Conservation (phyloP, 208 protist species). For the Acanthamoeba royreba region DNA sequence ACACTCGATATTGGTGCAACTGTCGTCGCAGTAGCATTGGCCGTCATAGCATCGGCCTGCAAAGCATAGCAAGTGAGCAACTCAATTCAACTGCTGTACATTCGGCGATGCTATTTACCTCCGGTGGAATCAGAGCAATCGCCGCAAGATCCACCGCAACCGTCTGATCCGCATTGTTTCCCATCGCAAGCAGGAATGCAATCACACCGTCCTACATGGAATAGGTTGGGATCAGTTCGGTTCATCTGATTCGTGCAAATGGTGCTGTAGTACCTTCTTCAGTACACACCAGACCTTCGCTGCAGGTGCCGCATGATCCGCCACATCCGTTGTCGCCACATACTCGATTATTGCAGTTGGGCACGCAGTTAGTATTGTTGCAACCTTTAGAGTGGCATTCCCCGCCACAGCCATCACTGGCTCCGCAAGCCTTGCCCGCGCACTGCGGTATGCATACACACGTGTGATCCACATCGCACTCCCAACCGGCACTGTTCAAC, state of each 20-base stretch:
- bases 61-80: background rate
- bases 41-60: background rate
- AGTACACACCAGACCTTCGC: background rate
- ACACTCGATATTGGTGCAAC: background rate
- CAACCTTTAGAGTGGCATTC: background rate
- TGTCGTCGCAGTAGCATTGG: slow-evolving; percentile 33
- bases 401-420: background rate
- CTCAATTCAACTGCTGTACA: background rate
- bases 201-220: background rate
- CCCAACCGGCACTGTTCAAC: background rate
- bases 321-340: slow-evolving; percentile 34
- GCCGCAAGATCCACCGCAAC: slow-evolving; percentile 21
- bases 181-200: slow-evolving; percentile 23
- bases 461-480: background rate
- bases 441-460: slow-evolving; percentile 2
- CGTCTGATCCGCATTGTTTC: background rate
- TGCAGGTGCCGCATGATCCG: background rate
- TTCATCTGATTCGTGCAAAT: no score
- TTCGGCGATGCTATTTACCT: background rate
- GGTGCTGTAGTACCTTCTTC: background rate
- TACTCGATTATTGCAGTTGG: background rate
- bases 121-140: background rate
- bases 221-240: no score
- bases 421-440: background rate
- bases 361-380: background rate